Conservation (phyloP, 768 basidiomycete genomes). For the Multifurca ochricompacta region DNA sequence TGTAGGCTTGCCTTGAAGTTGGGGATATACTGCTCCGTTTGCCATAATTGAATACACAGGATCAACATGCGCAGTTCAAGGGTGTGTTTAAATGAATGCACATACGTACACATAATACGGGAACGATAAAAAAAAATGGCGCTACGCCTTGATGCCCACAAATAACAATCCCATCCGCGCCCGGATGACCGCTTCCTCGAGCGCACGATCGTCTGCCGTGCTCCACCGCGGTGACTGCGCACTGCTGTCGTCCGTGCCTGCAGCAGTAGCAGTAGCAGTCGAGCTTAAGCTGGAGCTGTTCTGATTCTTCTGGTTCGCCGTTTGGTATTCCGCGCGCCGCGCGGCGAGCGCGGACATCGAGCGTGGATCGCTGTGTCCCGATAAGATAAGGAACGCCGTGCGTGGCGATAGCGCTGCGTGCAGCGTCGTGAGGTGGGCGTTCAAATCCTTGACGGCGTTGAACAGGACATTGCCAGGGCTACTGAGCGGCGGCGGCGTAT, state of each 20-base stretch:
- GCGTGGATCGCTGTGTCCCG: slow-evolving; percentile 84
- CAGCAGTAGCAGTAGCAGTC: slow-evolving; percentile 25
- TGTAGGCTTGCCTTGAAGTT: too few relatives aligned
- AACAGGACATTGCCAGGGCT: not conserved
- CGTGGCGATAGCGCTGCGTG: slow-evolving; percentile 65
- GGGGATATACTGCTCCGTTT: too few relatives aligned
- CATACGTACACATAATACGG: too few relatives aligned
- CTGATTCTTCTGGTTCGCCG: slow-evolving; percentile 62
- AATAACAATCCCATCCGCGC: slow-evolving; percentile 82
- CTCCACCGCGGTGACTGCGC: slow-evolving; percentile 58
- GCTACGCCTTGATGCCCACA: slow-evolving; percentile 44
- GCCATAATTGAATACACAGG: too few relatives aligned
- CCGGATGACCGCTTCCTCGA: slow-evolving; percentile 74
- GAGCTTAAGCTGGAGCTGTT: slow-evolving; percentile 54
- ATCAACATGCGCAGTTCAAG: too few relatives aligned
- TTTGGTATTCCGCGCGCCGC: slow-evolving; percentile 1
- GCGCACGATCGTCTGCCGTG: slow-evolving; percentile 60
- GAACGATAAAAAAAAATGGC: not conserved
- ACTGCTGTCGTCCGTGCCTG: slow-evolving; percentile 50
- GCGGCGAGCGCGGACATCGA: slow-evolving; percentile 54
- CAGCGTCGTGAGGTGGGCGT: slow-evolving; percentile 52
- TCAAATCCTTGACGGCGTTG: slow-evolving; percentile 37
- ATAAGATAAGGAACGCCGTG: slow-evolving; percentile 79
- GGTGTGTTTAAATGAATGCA: too few relatives aligned
- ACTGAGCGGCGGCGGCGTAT: slow-evolving; percentile 25